These are phyloP conservation scores for Acacia acuminata DNA, from an alignment of 306 rosid genomes.

Conservation along the genomic window DNA sequence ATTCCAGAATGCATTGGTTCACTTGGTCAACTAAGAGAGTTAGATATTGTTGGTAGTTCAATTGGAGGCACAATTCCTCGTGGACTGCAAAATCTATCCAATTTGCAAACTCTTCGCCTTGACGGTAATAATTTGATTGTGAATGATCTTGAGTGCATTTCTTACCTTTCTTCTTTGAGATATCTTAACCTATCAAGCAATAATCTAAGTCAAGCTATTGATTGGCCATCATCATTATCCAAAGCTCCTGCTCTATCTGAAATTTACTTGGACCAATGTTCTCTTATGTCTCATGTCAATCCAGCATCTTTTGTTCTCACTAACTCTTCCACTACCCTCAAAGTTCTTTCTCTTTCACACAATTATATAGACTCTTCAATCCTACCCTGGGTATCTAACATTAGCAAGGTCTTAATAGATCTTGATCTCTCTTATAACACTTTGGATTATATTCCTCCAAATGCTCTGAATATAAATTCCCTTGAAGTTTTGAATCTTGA, in stretches of 20 bases:
- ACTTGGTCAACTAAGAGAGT: too few species aligned
- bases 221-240: slow-evolving; percentile 26
- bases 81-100: slow-evolving; percentile 22
- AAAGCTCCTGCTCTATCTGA: not conserved
- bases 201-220: not conserved
- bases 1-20: too few species aligned
- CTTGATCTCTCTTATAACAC: not conserved
- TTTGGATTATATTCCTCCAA: not conserved
- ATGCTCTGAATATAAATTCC: slow-evolving; percentile 24
- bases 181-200: not conserved
- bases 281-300: not conserved
- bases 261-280: accelerated
- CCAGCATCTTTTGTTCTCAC: not conserved
- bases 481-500: not conserved
- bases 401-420: slow-evolving; percentile 1
- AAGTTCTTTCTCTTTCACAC: not conserved
- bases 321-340: slow-evolving; percentile 28
- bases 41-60: too few species aligned
- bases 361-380: slow-evolving; percentile 7
- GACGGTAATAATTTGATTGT: not conserved
- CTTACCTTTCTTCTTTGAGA: not conserved
- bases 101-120: slow-evolving; percentile 11
- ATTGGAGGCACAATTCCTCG: slow-evolving; percentile 14
- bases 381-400: slow-evolving; percentile 17
- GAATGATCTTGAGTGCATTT: not conserved